A percentile compares a stretch with the other conserved stretches of the same genome.
phyloP scores from a whole-genome alignment of 768 basidiomycete genomes.

The Boletus reticulatus region DNA sequence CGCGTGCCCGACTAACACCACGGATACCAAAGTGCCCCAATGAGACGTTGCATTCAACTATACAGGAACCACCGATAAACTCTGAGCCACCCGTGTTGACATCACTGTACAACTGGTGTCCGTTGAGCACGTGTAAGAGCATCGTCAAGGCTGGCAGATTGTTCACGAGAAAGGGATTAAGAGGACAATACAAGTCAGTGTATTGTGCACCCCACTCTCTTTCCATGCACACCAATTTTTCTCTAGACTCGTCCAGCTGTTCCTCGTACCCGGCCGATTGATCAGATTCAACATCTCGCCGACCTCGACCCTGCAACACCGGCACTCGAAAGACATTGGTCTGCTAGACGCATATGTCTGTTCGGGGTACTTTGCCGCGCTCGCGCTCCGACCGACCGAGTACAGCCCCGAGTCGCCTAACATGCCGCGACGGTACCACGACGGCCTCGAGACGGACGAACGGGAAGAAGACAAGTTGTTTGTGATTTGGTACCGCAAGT shows the following conservation, averaged over 20 bases:
- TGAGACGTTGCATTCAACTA: constrained; percentile 38
- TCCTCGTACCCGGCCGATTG: constrained; percentile 74
- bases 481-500: constrained; percentile 67
- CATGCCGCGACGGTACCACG: constrained; percentile 76
- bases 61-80: constrained; percentile 53
- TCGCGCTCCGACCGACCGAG: constrained; percentile 61
- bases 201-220: too few species aligned
- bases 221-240: too few species aligned
- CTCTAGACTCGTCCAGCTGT: constrained; percentile 62
- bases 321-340: constrained; percentile 52
- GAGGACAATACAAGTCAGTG: constrained; percentile 77
- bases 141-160: constrained; percentile 72
- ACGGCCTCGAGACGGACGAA: constrained; percentile 88
- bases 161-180: constrained; percentile 66
- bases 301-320: constrained; percentile 53
- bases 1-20: constrained; percentile 60
- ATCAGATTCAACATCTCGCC: constrained; percentile 68
- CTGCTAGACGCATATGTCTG: constrained; percentile 77
- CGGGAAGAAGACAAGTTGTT: constrained; percentile 87
- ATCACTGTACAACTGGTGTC: constrained; percentile 84
- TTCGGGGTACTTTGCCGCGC: constrained; percentile 82
- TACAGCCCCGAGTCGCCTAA: constrained; percentile 51
- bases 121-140: constrained; percentile 73
- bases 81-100: constrained; percentile 57
- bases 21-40: constrained; percentile 32